phyloP scores from a whole-genome alignment of 1,139 yeast species.

The Candida dubliniensis region DNA sequence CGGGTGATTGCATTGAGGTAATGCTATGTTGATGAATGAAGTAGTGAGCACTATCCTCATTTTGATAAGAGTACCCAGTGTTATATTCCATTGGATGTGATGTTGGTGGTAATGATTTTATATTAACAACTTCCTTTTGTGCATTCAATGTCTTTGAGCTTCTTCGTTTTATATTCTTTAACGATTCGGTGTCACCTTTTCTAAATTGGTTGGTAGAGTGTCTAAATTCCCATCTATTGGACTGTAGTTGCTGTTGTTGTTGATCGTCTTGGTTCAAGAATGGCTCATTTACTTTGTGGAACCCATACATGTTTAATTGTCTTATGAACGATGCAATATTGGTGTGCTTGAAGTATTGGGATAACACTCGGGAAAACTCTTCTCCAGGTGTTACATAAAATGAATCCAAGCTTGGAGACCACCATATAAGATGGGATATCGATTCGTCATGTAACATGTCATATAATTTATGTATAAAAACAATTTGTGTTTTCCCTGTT shows the following conservation, averaged over 20 bases:
- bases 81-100: conserved; percentile 19
- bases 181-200: conserved; percentile 60
- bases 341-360: conserved; percentile 73
- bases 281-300: conserved; percentile 62
- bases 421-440: conserved; percentile 49
- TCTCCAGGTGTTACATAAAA: conserved; percentile 51
- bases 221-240: conserved; percentile 62
- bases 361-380: conserved; percentile 60
- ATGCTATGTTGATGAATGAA: conserved; percentile 4
- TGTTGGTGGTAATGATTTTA: conserved; percentile 35
- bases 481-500: conserved; percentile 47
- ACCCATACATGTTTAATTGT: conserved; percentile 78
- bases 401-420: conserved; percentile 39
- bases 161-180: conserved; percentile 62
- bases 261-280: conserved; percentile 22
- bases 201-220: conserved; percentile 66
- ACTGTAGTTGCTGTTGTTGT: conserved; percentile 4
- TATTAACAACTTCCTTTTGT: conserved; percentile 43
- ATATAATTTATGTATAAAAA: conserved; percentile 63
- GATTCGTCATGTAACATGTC: conserved; percentile 59
- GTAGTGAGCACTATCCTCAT: conserved; percentile 4
- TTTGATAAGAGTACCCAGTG: conserved; percentile 3
- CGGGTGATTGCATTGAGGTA: conserved; percentile 4
- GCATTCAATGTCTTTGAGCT: conserved; percentile 53
- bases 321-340: conserved; percentile 79